These are phyloP conservation scores for Emergomyces orientalis DNA, from an alignment of 2,329 filamentous ascomycete species.

Conservation along the genomic window DNA sequence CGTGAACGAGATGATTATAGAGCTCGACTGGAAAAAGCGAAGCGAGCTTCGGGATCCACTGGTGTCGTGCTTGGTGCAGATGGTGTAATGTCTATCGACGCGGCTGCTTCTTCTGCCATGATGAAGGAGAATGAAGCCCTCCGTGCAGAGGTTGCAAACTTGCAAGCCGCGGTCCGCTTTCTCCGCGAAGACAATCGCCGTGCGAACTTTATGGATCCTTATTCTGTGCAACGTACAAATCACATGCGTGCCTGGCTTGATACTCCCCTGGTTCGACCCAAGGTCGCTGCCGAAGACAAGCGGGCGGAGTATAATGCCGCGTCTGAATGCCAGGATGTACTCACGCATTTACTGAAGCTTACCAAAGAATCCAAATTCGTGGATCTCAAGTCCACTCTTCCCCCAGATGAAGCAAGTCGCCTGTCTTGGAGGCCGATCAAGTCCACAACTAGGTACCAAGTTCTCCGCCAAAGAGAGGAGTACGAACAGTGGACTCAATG, in stretches of 20 bases:
- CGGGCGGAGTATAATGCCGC: constrained; percentile 28
- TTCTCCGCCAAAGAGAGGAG: constrained; percentile 37
- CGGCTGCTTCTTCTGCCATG: constrained; percentile 33
- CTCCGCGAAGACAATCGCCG: constrained; percentile 38
- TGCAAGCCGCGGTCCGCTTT: constrained; percentile 40
- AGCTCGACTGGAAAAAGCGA: constrained; percentile 35
- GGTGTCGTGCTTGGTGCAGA: constrained; percentile 29
- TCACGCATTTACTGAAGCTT: constrained; percentile 35
- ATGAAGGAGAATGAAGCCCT: constrained; percentile 38
- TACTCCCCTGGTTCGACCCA: constrained; percentile 28
- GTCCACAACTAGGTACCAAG: constrained; percentile 35
- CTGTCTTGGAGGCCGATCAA: constrained; percentile 35
- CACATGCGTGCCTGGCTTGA: constrained; percentile 38
- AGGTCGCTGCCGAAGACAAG: constrained; percentile 23
- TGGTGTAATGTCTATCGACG: constrained; percentile 25
- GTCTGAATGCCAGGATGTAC: constrained; percentile 34
- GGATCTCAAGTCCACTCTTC: constrained; percentile 31
- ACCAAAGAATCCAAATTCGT: constrained; percentile 34
- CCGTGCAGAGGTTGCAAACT: constrained; percentile 34
- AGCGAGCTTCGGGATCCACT: constrained; percentile 32
- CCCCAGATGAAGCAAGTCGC: constrained; percentile 21
- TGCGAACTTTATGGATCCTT: constrained; percentile 33
- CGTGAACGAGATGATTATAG: constrained; percentile 35
- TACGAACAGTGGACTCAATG: constrained; percentile 40
- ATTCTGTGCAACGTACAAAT: constrained; percentile 33